These are phyloP conservation scores for Xylariaceae sp. DNA, from an alignment of 2,329 filamentous ascomycete genomes.

Conservation along the genomic window DNA sequence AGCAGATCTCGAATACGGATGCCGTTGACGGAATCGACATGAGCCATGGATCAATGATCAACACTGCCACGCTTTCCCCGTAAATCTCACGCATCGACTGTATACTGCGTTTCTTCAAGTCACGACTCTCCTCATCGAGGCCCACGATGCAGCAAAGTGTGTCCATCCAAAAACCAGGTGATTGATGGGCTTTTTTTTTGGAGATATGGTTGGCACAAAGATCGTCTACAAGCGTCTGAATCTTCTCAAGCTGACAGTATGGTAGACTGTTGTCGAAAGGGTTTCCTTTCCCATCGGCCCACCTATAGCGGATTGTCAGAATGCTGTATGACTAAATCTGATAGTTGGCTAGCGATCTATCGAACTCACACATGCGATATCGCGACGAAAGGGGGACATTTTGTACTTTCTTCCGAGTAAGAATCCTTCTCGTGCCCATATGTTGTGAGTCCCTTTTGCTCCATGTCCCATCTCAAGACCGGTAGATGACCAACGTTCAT, in stretches of 20 bases:
- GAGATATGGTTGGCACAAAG: background rate
- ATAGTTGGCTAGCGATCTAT: background rate
- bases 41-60: constrained; percentile 1
- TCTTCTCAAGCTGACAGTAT: background rate
- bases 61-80: background rate
- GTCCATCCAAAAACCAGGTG: constrained; percentile 1
- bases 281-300: background rate
- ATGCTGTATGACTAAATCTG: background rate
- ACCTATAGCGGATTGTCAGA: background rate
- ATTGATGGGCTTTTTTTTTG: background rate
- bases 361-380: constrained; percentile 1
- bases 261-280: background rate
- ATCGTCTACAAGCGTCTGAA: background rate
- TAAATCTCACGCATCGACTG: constrained; percentile 3
- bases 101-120: background rate
- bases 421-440: constrained; percentile 1
- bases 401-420: background rate
- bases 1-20: constrained; percentile 2
- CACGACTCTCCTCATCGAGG: background rate
- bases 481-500: background rate
- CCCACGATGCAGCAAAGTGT: constrained; percentile 1
- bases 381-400: constrained; percentile 1
- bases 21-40: constrained; percentile 1
- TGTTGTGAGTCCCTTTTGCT: background rate
- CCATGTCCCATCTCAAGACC: background rate